Conservation (phyloP, 805 yeast genomes). For the Candida hispaniensis region DNA sequence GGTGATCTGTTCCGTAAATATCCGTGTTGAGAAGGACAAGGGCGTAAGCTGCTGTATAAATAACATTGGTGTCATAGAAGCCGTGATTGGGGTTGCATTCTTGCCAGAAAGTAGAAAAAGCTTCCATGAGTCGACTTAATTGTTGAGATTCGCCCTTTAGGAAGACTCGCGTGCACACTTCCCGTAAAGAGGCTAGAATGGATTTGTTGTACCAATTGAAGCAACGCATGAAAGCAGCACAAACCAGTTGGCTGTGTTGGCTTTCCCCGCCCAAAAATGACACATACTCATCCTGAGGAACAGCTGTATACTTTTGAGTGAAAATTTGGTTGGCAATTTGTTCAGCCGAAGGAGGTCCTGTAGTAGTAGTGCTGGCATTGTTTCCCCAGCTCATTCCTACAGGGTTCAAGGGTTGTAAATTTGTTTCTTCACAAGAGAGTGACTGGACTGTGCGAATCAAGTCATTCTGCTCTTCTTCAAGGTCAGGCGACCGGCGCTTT, state of each 20-base stretch:
- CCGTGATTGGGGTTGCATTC: slow-evolving; percentile 37
- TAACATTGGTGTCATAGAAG: slow-evolving; percentile 43
- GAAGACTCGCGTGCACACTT: slow-evolving; percentile 54
- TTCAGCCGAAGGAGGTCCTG: too few species aligned
- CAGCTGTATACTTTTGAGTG: slow-evolving; percentile 5
- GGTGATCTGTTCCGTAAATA: slow-evolving; percentile 44
- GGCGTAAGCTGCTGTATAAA: slow-evolving; percentile 63
- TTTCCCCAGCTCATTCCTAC: too few species aligned
- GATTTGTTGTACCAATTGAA: slow-evolving; percentile 39
- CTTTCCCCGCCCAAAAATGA: slow-evolving; percentile 32
- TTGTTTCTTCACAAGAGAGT: too few species aligned
- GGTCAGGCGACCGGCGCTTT: too few species aligned
- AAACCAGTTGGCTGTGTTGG: slow-evolving; percentile 24
- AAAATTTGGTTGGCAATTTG: too few species aligned
- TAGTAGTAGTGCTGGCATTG: too few species aligned
- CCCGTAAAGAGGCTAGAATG: slow-evolving; percentile 46
- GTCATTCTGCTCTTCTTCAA: too few species aligned
- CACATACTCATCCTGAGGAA: slow-evolving; percentile 36
- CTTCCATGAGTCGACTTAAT: slow-evolving; percentile 60
- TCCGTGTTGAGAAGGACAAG: slow-evolving; percentile 68
- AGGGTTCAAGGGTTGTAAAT: too few species aligned
- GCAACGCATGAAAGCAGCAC: slow-evolving; percentile 32
- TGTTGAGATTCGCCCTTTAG: slow-evolving; percentile 76
- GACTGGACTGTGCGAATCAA: too few species aligned
- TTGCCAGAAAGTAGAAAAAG: slow-evolving; percentile 56